Evolutionary conservation across 2,329 filamentous ascomycete species (phyloP), one percentile per base, ranked within the genome.

Genomic region (Phaeophleospora eucalypticola): DNA sequence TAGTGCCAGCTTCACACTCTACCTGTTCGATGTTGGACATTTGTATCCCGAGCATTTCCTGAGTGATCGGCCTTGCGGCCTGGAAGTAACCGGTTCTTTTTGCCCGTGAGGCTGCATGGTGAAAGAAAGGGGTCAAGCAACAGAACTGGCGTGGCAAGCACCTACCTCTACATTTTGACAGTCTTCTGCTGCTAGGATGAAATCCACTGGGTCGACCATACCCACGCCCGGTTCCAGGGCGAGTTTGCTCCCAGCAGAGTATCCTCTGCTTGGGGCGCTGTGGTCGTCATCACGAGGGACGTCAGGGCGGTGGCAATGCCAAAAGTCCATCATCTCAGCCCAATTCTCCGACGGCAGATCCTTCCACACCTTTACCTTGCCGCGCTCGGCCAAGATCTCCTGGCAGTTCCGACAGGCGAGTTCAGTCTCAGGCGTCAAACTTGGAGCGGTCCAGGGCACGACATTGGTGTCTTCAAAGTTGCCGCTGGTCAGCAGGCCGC

Each of bases 301-400:
- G 33, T 74, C 68, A 1, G 94, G 93, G 68, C 97, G 97, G 68
- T 98, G 93, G 62, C 93, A 98, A 68, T 98, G 94, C 93, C 93
- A 98, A 58, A 98, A 95, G 67, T 98, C 94, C 93, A 98, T 98
- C 90, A 98, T 95, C 71, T 98, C 93, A 0, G 93, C 94, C 93
- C 93, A 98, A 62, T 95, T 91, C 59, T 95, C 89, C 62, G 89
- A 95, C 0, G 93, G 93, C 15, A 98, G 72, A 62, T 98, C 89
- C 68, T 91, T 95, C 91, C 93, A 98, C 32, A 70, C 67, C 33
- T 67, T 70, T 6, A 70, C 45, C 81, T 71, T 43, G 32, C 58
- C 53, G 16, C 47, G 51, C 10, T 35, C 27, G 12, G 67, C 46
- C 3, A 69, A 15, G 6, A 59, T 45, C 15, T 53, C 41, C 10